Evolutionary conservation across 2,329 filamentous ascomycete genomes (phyloP).

Genomic region (Ophiostoma angusticollis): DNA sequence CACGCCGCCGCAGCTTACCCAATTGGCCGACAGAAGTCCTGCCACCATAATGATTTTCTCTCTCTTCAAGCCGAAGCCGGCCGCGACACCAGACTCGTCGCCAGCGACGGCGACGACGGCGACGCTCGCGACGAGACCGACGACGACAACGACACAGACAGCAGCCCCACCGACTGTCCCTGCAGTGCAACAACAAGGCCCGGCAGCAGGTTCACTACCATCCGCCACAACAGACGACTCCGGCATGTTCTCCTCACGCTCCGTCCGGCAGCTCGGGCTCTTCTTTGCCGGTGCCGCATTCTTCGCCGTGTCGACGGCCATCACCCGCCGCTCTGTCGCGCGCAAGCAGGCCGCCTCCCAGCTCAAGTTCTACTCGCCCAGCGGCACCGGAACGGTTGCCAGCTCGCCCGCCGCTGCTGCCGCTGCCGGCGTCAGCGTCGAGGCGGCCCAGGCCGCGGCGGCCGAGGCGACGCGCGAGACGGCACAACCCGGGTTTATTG

Average conservation of each 20-base stretch:
- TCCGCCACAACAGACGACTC: no score
- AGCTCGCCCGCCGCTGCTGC: slow-evolving; percentile 7
- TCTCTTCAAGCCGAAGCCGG: slow-evolving; percentile 4
- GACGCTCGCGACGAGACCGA: neutral
- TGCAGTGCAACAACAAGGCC: neutral
- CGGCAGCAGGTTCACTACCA: no score
- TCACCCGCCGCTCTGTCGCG: slow-evolving; percentile 58
- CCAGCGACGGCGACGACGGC: neutral
- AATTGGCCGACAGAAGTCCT: neutral
- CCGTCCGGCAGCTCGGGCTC: slow-evolving; percentile 50
- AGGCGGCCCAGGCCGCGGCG: neutral
- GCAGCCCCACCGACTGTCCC: neutral
- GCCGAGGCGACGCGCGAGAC: slow-evolving; percentile 24
- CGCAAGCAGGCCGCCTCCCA: slow-evolving; percentile 47
- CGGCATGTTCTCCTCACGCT: slow-evolving; percentile 30
- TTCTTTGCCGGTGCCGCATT: slow-evolving; percentile 67
- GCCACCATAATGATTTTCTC: neutral
- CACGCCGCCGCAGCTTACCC: neutral
- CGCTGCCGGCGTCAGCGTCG: slow-evolving; percentile 14
- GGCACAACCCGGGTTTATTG: slow-evolving; percentile 57
- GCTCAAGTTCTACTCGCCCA: slow-evolving; percentile 59
- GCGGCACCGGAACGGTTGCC: slow-evolving; percentile 26
- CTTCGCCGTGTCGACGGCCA: slow-evolving; percentile 54
- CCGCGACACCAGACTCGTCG: neutral
- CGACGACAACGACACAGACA: neutral